Evolutionary conservation across 2,329 filamentous ascomycete genomes (phyloP).

Genomic region (Colletotrichum sublineola): DNA sequence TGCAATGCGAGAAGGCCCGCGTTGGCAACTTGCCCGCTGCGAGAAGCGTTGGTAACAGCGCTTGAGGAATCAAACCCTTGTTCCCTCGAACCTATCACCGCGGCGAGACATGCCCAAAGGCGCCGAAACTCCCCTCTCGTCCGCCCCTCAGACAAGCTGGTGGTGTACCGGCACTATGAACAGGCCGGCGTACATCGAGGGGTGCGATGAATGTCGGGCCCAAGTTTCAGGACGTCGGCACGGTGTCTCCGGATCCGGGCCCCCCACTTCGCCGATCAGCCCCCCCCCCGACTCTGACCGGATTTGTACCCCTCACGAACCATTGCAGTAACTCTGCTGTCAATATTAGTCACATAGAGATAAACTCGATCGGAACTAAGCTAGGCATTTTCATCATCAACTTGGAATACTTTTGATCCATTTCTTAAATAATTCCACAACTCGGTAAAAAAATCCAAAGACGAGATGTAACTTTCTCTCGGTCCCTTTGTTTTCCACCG

Average conservation of each 20-base stretch:
- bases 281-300: neutral
- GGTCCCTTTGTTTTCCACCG: neutral
- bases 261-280: neutral
- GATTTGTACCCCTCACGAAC: neutral
- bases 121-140: neutral
- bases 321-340: neutral
- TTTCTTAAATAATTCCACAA: constrained; percentile 36
- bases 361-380: neutral
- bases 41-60: neutral
- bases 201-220: neutral
- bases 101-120: neutral
- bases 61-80: neutral
- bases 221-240: neutral
- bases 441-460: constrained; percentile 21
- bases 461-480: constrained; percentile 14
- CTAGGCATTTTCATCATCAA: neutral
- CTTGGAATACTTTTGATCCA: constrained; percentile 22
- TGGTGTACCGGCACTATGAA: neutral
- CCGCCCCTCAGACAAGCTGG: neutral
- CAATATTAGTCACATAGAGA: neutral
- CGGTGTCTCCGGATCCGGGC: neutral
- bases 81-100: neutral
- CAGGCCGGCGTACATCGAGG: neutral
- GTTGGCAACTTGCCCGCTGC: neutral
- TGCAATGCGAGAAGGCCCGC: neutral